Conservation (phyloP, 2,329 filamentous ascomycete species). For the Parascedosporium putredinis region DNA sequence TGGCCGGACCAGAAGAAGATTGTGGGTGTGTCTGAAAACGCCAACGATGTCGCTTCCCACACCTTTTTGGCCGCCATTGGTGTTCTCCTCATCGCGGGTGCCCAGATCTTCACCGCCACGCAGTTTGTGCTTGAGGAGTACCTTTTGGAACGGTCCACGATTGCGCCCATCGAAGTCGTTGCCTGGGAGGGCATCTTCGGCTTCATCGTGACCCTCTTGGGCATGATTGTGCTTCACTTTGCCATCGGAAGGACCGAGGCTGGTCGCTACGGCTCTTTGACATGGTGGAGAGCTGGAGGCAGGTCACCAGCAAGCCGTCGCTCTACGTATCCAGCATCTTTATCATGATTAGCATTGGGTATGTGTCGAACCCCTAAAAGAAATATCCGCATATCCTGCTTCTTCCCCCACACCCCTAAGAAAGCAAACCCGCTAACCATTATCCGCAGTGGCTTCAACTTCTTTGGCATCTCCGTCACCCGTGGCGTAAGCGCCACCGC, state of each 20-base stretch:
- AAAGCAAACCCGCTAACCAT: too few relatives aligned
- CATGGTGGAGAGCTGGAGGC: constrained; percentile 70
- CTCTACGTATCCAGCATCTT: constrained; percentile 70
- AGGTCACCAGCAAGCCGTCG: constrained; percentile 62
- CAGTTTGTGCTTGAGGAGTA: constrained; percentile 96
- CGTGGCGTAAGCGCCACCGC: constrained; percentile 83
- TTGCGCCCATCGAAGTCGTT: constrained; percentile 80
- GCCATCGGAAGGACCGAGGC: constrained; percentile 62
- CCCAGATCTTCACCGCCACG: constrained; percentile 92
- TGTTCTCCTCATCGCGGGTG: constrained; percentile 80
- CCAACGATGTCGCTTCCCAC: constrained; percentile 16
- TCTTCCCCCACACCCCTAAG: too few relatives aligned
- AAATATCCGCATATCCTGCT: too few relatives aligned
- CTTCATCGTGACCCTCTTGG: constrained; percentile 65
- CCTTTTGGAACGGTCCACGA: constrained; percentile 57
- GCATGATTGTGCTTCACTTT: constrained; percentile 72
- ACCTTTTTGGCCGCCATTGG: constrained; percentile 67
- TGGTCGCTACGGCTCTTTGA: constrained; percentile 83
- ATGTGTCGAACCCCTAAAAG: constrained; percentile 17
- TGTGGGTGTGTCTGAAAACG: constrained; percentile 23
- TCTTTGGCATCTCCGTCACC: constrained; percentile 92
- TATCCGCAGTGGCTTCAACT: constrained; percentile 76
- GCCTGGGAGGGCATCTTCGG: constrained; percentile 96
- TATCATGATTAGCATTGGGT: constrained; percentile 98
- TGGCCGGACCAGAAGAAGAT: constrained; percentile 55